A percentile compares a stretch with the other conserved stretches of the same genome.
These are phyloP conservation scores for Yamadazyma philogaea DNA, from an alignment of 805 yeast genomes.

Conservation along the genomic window DNA sequence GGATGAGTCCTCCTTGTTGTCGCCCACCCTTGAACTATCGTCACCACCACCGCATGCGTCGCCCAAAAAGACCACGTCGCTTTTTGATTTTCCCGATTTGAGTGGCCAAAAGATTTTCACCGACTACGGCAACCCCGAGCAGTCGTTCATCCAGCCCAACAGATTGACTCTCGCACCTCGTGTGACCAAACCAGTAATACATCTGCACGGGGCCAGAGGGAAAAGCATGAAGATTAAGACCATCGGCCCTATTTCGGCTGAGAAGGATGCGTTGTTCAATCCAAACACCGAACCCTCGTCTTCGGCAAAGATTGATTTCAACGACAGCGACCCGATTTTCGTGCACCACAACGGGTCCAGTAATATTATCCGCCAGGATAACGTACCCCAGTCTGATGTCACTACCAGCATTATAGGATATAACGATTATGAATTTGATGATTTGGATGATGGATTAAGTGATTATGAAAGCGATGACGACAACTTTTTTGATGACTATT, in stretches of 20 bases:
- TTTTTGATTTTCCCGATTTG: not conserved
- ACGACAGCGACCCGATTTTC: constrained; percentile 31
- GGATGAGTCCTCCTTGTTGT: no score
- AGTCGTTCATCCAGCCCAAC: constrained; percentile 15
- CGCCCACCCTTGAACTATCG: not conserved
- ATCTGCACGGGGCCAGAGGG: not conserved
- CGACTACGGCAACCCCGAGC: constrained; percentile 16
- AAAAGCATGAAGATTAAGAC: constrained; percentile 21
- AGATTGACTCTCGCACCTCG: constrained; percentile 2
- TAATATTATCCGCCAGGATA: constrained; percentile 10
- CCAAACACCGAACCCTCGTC: constrained; percentile 43
- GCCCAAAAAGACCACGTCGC: not conserved
- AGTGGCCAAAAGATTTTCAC: constrained; percentile 14
- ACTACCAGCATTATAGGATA: constrained; percentile 23
- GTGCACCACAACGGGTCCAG: constrained; percentile 17
- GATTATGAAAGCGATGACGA: constrained; percentile 21
- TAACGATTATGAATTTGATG: constrained; percentile 29
- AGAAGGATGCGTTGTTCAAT: constrained; percentile 37
- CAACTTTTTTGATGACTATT: constrained; percentile 24
- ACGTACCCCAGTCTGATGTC: constrained; percentile 1
- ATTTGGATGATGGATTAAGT: constrained; percentile 11
- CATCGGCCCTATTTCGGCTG: constrained; percentile 24
- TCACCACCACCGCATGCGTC: not conserved
- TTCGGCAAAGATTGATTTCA: constrained; percentile 24
- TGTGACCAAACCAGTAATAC: constrained; percentile 1